Evolutionary conservation across 1,284 basidiomycete genomes (phyloP).

Genomic region (Sutorius eximius): DNA sequence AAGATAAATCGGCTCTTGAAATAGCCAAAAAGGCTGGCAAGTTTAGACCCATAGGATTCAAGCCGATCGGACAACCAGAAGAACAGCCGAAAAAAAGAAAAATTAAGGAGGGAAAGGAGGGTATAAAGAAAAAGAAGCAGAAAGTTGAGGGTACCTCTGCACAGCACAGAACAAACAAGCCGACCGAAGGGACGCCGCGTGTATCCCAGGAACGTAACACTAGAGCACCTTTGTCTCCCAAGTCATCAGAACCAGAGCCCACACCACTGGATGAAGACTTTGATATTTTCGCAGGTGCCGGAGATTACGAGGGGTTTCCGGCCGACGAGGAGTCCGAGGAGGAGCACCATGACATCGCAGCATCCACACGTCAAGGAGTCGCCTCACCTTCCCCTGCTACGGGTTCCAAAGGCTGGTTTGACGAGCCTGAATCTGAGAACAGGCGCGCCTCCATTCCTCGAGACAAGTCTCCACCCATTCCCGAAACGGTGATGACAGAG

Average conservation of each 20-base stretch:
- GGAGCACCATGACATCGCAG: slow-evolving; percentile 1
- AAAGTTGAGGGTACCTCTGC: slow-evolving; percentile 33
- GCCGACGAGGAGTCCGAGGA: slow-evolving; percentile 53
- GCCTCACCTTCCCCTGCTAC: neutral
- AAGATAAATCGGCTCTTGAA: slow-evolving; percentile 43
- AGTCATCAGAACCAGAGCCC: slow-evolving; percentile 13
- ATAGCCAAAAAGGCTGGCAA: slow-evolving; percentile 62
- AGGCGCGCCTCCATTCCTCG: slow-evolving; percentile 9
- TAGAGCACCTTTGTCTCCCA: slow-evolving; percentile 3
- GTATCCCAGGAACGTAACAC: neutral
- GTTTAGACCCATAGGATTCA: slow-evolving; percentile 80
- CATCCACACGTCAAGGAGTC: neutral
- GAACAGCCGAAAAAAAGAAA: slow-evolving; percentile 59
- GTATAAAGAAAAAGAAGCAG: slow-evolving; percentile 50
- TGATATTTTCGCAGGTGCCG: slow-evolving; percentile 84
- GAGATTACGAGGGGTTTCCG: slow-evolving; percentile 76
- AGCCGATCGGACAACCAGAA: slow-evolving; percentile 47
- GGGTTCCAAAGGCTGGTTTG: slow-evolving; percentile 24
- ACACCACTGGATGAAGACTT: slow-evolving; percentile 48
- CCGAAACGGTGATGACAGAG: slow-evolving; percentile 36
- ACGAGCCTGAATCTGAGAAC: slow-evolving; percentile 17
- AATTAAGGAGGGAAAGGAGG: slow-evolving; percentile 41
- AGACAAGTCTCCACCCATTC: slow-evolving; percentile 16
- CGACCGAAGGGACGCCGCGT: slow-evolving; percentile 4
- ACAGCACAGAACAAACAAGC: slow-evolving; percentile 30